Conservation (phyloP, 768 basidiomycete genomes). For the Trametes cinnabarina region DNA sequence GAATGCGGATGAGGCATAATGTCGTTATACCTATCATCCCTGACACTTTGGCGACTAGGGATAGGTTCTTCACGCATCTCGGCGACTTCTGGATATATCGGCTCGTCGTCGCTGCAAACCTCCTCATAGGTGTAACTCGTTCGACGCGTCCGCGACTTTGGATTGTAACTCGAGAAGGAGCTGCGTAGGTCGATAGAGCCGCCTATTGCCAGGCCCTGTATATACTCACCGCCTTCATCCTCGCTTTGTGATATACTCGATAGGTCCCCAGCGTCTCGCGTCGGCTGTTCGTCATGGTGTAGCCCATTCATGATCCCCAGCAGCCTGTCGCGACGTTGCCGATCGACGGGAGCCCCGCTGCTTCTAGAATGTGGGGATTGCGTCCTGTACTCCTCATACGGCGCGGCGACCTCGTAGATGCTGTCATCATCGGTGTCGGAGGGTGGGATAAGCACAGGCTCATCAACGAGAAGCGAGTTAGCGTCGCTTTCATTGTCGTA, state of each 20-base stretch:
- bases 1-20: background rate
- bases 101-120: conserved; percentile 9
- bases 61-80: background rate
- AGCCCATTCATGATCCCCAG: conserved; percentile 36
- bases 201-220: conserved; percentile 37
- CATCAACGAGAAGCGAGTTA: background rate
- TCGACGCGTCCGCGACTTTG: background rate
- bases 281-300: conserved; percentile 23
- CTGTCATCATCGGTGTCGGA: conserved; percentile 15
- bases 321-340: conserved; percentile 36
- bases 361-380: background rate
- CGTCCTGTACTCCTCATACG: background rate
- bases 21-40: background rate
- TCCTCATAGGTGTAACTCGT: background rate
- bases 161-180: background rate
- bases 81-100: conserved; percentile 15
- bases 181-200: conserved; percentile 26
- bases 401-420: conserved; percentile 5
- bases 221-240: conserved; percentile 10
- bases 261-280: background rate
- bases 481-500: conserved; percentile 17
- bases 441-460: background rate
- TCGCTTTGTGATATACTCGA: conserved; percentile 10
- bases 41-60: background rate
- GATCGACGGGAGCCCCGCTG: background rate